phyloP scores from a whole-genome alignment of 2,329 filamentous ascomycete genomes.

The Stagonosporopsis vannaccii region DNA sequence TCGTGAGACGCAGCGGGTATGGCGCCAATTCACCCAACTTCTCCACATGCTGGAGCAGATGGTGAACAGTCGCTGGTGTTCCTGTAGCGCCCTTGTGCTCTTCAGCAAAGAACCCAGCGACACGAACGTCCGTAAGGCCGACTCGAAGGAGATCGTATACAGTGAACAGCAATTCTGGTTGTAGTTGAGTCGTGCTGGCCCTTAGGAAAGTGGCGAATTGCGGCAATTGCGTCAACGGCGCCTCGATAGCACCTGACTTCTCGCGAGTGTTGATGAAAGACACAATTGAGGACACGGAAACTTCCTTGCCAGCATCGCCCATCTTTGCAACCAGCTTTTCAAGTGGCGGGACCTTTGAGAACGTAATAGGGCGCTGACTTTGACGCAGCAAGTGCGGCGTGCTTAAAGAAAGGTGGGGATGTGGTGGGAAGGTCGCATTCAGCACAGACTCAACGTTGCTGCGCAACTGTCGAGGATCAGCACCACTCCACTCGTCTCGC shows the following conservation, averaged over 20 bases:
- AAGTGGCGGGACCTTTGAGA: slow-evolving; percentile 80
- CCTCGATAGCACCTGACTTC: slow-evolving; percentile 66
- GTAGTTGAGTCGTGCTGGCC: slow-evolving; percentile 62
- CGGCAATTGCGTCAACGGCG: slow-evolving; percentile 73
- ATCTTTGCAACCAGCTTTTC: slow-evolving; percentile 84
- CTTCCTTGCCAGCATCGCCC: slow-evolving; percentile 65
- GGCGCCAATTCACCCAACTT: slow-evolving; percentile 64
- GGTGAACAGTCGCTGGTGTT: slow-evolving; percentile 60
- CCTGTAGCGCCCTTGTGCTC: slow-evolving; percentile 65
- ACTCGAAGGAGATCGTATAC: slow-evolving; percentile 85
- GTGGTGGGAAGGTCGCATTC: slow-evolving; percentile 75
- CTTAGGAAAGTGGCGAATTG: slow-evolving; percentile 69
- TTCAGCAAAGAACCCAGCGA: slow-evolving; percentile 84
- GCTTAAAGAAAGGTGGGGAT: slow-evolving; percentile 75
- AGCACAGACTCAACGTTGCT: slow-evolving; percentile 77
- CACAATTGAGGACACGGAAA: slow-evolving; percentile 69
- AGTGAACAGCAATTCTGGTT: slow-evolving; percentile 74
- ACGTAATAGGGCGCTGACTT: slow-evolving; percentile 73
- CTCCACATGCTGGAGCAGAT: slow-evolving; percentile 64
- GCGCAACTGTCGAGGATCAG: slow-evolving; percentile 71
- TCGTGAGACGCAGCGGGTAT: slow-evolving; percentile 83
- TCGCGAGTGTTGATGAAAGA: slow-evolving; percentile 73
- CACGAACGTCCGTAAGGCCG: slow-evolving; percentile 76
- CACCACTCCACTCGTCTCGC: slow-evolving; percentile 81
- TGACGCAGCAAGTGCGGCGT: slow-evolving; percentile 73